Conservation (phyloP, 441 rosid genomes). For the Brassica balearica region DNA sequence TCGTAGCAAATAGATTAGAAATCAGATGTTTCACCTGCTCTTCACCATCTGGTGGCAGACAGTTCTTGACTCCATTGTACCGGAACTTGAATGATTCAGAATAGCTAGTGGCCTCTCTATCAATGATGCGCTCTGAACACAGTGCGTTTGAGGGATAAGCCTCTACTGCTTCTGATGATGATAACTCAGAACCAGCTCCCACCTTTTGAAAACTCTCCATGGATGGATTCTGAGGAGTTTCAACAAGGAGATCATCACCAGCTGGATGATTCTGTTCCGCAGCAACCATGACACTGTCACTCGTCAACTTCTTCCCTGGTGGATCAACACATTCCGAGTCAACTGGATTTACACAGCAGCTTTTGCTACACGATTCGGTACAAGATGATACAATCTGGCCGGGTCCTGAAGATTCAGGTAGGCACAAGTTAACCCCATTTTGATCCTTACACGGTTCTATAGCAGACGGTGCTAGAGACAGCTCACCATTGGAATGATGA, state of each 20-base stretch:
- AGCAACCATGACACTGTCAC: conserved; percentile 40
- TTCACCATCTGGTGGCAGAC: conserved; percentile 34
- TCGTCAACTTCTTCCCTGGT: conserved; percentile 48
- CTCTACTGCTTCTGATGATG: conserved; percentile 49
- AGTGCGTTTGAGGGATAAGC: conserved; percentile 44
- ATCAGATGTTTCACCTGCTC: conserved; percentile 34
- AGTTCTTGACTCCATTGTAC: conserved; percentile 38
- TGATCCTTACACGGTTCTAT: conserved; percentile 41
- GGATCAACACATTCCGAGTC: conserved; percentile 49
- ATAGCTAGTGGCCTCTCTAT: conserved; percentile 50
- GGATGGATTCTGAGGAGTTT: conserved; percentile 52
- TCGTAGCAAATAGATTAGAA: neutral
- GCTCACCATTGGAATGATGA: conserved; percentile 47
- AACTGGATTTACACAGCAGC: conserved; percentile 43
- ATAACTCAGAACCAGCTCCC: conserved; percentile 53
- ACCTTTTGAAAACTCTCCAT: conserved; percentile 44
- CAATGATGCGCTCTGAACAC: conserved; percentile 36
- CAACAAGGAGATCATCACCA: conserved; percentile 42
- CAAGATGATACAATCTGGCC: conserved; percentile 42
- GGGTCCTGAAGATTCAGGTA: conserved; percentile 48
- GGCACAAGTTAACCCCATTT: conserved; percentile 41
- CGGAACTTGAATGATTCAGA: conserved; percentile 39
- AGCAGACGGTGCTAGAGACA: conserved; percentile 43
- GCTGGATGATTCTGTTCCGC: conserved; percentile 40
- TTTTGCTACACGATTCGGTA: conserved; percentile 46